phyloP scores from a whole-genome alignment of 768 basidiomycete genomes.

The Coprinopsis cinerea region DNA sequence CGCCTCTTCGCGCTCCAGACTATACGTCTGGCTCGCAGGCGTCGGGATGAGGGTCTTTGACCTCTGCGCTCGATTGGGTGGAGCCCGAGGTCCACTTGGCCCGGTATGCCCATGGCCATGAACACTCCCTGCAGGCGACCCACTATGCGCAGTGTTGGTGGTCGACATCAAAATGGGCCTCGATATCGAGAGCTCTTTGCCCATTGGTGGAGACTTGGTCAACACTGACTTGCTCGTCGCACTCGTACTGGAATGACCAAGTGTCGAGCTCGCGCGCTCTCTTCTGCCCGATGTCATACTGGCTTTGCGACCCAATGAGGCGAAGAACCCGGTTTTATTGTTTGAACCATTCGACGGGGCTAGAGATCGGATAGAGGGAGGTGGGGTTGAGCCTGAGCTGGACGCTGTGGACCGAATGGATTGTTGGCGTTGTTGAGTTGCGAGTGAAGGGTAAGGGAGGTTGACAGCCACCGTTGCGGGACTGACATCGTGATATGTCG shows the following conservation, averaged over 20 bases:
- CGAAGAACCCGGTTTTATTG: conserved; percentile 57
- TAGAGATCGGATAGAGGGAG: conserved; percentile 46
- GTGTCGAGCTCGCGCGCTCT: conserved; percentile 1
- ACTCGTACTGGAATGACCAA: neutral
- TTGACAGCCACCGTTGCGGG: conserved; percentile 51
- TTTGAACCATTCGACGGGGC: conserved; percentile 29
- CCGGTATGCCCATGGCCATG: conserved; percentile 21
- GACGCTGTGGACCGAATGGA: conserved; percentile 22
- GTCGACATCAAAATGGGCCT: conserved; percentile 28
- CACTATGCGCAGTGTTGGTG: conserved; percentile 28
- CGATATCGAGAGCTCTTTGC: conserved; percentile 19
- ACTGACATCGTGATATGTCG: conserved; percentile 40
- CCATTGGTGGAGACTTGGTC: conserved; percentile 10
- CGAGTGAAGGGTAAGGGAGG: conserved; percentile 74
- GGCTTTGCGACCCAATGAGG: conserved; percentile 67
- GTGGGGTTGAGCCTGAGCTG: conserved; percentile 32
- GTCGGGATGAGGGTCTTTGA: conserved; percentile 58
- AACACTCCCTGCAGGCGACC: neutral
- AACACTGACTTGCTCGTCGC: neutral
- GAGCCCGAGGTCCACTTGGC: conserved; percentile 72
- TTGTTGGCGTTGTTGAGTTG: conserved; percentile 24
- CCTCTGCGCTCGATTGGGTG: conserved; percentile 45
- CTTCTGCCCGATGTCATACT: conserved; percentile 34
- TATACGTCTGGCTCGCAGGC: conserved; percentile 20
- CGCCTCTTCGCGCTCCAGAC: conserved; percentile 22